These are phyloP conservation scores for Boletus patriciae DNA, from an alignment of 768 basidiomycete genomes.

Conservation along the genomic window DNA sequence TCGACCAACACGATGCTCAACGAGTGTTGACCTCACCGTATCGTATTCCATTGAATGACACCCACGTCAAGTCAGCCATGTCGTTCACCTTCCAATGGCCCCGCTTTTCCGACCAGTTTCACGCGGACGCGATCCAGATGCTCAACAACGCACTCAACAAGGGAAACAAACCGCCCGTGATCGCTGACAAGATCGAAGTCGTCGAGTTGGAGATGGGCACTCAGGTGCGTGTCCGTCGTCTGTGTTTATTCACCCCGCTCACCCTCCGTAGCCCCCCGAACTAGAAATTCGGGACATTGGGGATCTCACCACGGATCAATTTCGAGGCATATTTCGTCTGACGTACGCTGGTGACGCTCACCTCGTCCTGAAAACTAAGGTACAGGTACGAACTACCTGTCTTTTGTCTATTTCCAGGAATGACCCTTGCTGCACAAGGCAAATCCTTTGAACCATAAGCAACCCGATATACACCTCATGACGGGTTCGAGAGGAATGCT, in stretches of 20 bases:
- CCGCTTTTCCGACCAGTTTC: constrained; percentile 94
- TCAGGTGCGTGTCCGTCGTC: constrained; percentile 54
- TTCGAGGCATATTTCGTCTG: constrained; percentile 93
- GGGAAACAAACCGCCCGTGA: constrained; percentile 96
- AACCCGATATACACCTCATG: constrained; percentile 87
- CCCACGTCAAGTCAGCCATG: constrained; percentile 42
- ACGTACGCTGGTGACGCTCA: constrained; percentile 95
- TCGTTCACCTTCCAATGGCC: constrained; percentile 96
- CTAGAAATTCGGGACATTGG: constrained; percentile 97
- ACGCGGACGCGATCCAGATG: constrained; percentile 94
- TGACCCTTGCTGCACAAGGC: constrained; percentile 51
- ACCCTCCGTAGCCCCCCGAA: constrained; percentile 78
- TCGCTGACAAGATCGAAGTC: constrained; percentile 96
- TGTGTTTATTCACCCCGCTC: neutral
- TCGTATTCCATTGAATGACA: constrained; percentile 1
- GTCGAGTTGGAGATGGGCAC: constrained; percentile 99
- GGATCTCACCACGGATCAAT: constrained; percentile 92
- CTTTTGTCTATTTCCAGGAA: neutral
- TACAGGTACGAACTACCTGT: constrained; percentile 60
- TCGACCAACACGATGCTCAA: constrained; percentile 23
- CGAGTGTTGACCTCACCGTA: constrained; percentile 2
- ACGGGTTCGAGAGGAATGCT: constrained; percentile 83
- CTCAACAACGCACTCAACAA: constrained; percentile 96
- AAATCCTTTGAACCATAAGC: constrained; percentile 92
- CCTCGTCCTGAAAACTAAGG: constrained; percentile 83